A percentile compares a stretch with the other conserved stretches of the same genome.
Conservation (phyloP, 768 basidiomycete species). For the Galerina marginata region DNA sequence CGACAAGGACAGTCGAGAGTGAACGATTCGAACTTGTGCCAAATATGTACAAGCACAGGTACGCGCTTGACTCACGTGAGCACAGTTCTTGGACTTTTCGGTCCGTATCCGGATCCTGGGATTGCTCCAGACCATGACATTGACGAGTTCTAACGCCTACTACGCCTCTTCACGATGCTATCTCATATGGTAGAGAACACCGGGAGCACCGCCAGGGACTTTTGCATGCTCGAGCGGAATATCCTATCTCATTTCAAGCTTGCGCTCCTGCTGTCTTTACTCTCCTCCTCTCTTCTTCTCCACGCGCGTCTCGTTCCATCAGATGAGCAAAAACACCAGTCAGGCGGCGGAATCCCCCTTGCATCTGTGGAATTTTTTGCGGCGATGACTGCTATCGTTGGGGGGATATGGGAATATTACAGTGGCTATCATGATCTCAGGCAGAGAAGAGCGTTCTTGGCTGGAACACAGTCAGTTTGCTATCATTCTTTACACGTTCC, state of each 20-base stretch:
- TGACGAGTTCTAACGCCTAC: background rate
- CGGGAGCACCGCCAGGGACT: slow-evolving; percentile 74
- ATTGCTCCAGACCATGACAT: background rate
- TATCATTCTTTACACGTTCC: slow-evolving; percentile 1
- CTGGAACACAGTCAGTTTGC: slow-evolving; percentile 55
- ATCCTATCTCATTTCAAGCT: slow-evolving; percentile 72
- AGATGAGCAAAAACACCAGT: slow-evolving; percentile 17
- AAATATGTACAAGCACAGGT: slow-evolving; percentile 45
- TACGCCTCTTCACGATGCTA: slow-evolving; percentile 18
- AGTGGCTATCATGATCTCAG: slow-evolving; percentile 61
- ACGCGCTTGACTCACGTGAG: slow-evolving; percentile 39
- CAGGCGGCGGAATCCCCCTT: slow-evolving; percentile 47
- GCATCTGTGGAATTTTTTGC: slow-evolving; percentile 59
- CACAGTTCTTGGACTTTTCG: background rate
- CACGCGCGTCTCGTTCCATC: slow-evolving; percentile 62
- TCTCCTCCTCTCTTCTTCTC: slow-evolving; percentile 69
- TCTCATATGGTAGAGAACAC: slow-evolving; percentile 46
- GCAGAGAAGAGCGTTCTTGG: slow-evolving; percentile 63
- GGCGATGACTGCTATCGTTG: slow-evolving; percentile 57
- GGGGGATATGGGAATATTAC: slow-evolving; percentile 72
- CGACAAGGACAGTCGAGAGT: slow-evolving; percentile 3
- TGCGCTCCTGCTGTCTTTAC: slow-evolving; percentile 63
- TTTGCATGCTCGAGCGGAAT: slow-evolving; percentile 81
- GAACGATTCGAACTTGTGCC: slow-evolving; percentile 41
- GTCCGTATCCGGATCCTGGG: background rate